Evolutionary conservation across 1,284 basidiomycete species (phyloP).

Genomic region (Ceratobasidium sp.): DNA sequence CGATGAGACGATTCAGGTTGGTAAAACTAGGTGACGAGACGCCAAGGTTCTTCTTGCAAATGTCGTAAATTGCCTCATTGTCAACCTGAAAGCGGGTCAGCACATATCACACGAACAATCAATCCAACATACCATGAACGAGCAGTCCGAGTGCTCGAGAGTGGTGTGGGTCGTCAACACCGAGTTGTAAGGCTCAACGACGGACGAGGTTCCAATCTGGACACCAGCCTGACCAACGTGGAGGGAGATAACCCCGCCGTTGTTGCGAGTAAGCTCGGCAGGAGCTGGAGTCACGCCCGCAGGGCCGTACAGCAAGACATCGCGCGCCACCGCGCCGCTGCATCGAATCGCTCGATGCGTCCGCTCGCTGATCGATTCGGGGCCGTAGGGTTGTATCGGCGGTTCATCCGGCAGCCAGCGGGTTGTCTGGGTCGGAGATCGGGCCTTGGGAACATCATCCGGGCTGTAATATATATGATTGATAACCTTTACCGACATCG

Average conservation of each 20-base stretch:
- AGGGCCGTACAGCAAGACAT: slow-evolving; percentile 22
- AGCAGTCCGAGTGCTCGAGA: slow-evolving; percentile 99
- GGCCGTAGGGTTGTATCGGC: not conserved
- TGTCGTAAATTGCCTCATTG: slow-evolving; percentile 99
- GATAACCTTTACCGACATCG: slow-evolving; percentile 31
- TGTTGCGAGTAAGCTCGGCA: slow-evolving; percentile 9
- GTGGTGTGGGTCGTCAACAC: slow-evolving; percentile 99
- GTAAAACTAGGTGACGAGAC: slow-evolving; percentile 90
- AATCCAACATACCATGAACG: slow-evolving; percentile 84
- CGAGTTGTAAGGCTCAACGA: slow-evolving; percentile 99
- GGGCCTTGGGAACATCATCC: not conserved
- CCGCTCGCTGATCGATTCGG: slow-evolving; percentile 3
- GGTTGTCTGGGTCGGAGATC: slow-evolving; percentile 1
- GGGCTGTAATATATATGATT: slow-evolving; percentile 12
- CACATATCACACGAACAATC: slow-evolving; percentile 38
- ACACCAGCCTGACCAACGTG: too few relatives aligned
- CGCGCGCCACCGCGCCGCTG: not conserved
- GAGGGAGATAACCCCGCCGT: too few relatives aligned
- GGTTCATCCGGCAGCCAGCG: not conserved
- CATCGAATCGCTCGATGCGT: not conserved
- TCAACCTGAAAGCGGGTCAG: slow-evolving; percentile 73
- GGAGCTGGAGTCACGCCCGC: slow-evolving; percentile 29
- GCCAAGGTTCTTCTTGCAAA: slow-evolving; percentile 96
- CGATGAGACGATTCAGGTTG: slow-evolving; percentile 97
- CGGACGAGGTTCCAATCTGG: slow-evolving; percentile 70